These are phyloP conservation scores for Tylopilus sp. DNA, from an alignment of 768 basidiomycete species.

Conservation along the genomic window DNA sequence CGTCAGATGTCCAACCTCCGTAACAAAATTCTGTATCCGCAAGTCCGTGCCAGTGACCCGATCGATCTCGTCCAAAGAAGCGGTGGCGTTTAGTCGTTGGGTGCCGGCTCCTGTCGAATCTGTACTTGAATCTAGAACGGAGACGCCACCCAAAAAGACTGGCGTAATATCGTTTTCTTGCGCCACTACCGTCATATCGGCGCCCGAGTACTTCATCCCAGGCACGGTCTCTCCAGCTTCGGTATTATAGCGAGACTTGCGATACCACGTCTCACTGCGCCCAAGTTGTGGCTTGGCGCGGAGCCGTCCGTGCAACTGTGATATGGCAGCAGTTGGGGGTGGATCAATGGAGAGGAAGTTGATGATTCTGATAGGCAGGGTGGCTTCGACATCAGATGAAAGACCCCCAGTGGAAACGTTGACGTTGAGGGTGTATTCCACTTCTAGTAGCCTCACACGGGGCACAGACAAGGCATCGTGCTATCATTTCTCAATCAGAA, in stretches of 20 bases:
- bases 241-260: constrained; percentile 23
- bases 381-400: constrained; percentile 62
- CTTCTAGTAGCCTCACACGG: constrained; percentile 69
- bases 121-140: constrained; percentile 7
- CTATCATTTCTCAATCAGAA: constrained; percentile 35
- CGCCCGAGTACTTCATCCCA: constrained; percentile 31
- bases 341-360: constrained; percentile 88
- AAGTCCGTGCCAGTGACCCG: constrained; percentile 19
- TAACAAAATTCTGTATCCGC: constrained; percentile 24
- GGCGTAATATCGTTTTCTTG: constrained; percentile 15
- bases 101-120: constrained; percentile 24
- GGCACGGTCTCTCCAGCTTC: constrained; percentile 26
- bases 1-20: constrained; percentile 17
- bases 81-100: constrained; percentile 10
- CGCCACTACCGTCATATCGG: constrained; percentile 27
- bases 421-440: constrained; percentile 69
- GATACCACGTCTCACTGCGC: constrained; percentile 29
- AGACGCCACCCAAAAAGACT: constrained; percentile 7
- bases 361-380: constrained; percentile 72
- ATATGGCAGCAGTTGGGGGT: constrained; percentile 44
- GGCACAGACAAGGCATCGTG: constrained; percentile 65
- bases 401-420: constrained; percentile 57
- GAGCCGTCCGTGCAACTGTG: constrained; percentile 17
- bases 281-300: constrained; percentile 23
- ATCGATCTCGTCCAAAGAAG: constrained; percentile 30